These are phyloP conservation scores for Fusarium denticulatum DNA, from an alignment of 2,329 filamentous ascomycete genomes.

Conservation along the genomic window DNA sequence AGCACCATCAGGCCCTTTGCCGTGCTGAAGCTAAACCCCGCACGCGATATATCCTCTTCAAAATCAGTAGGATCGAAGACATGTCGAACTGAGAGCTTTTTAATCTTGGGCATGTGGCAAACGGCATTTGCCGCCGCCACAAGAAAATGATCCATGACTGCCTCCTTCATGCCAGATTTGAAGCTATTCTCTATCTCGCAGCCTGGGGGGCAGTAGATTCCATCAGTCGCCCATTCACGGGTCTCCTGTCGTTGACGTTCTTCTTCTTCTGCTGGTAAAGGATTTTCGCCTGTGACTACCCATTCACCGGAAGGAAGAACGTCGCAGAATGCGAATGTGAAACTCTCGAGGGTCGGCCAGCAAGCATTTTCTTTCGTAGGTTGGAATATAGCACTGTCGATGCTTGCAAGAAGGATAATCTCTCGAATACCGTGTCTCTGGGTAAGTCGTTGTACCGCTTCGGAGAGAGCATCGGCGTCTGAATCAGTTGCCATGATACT, in stretches of 20 bases:
- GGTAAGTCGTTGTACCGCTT: not conserved
- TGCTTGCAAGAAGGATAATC: not conserved
- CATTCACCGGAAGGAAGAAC: not conserved
- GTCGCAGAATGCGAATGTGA: not conserved
- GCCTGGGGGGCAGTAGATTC: no score
- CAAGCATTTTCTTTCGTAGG: not conserved
- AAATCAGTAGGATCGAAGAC: not conserved
- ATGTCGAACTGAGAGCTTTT: not conserved
- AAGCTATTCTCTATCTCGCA: not conserved
- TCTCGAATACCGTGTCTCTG: not conserved
- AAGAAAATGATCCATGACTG: not conserved
- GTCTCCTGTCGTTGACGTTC: no score
- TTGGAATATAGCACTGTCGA: not conserved
- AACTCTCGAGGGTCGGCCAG: not conserved
- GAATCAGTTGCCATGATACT: not conserved
- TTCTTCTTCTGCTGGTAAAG: not conserved
- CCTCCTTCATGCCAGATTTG: not conserved
- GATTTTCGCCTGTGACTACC: no score
- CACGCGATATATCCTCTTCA: not conserved
- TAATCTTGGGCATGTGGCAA: no score
- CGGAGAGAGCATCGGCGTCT: rapidly evolving
- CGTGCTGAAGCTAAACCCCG: not conserved
- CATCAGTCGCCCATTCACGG: no score
- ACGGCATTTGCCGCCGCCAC: not conserved
- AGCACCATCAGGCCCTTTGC: not conserved